phyloP scores from a whole-genome alignment of 129 eudicot species.

The Flaveria bidentis region DNA sequence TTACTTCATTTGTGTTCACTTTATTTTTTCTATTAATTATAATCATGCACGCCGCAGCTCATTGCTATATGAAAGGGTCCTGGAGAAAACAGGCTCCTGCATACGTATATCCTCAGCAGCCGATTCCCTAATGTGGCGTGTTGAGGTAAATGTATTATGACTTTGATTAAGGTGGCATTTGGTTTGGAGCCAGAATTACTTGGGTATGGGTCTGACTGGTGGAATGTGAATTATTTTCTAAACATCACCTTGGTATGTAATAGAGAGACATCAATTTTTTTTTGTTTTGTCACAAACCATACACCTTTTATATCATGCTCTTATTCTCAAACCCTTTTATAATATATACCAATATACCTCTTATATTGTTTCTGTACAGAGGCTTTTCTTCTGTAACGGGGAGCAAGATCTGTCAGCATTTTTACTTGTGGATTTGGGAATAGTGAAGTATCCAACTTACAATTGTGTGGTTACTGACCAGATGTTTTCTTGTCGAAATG shows the following conservation, averaged over 20 bases:
- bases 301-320: neutral
- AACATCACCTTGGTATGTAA: neutral
- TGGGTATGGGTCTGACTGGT: neutral
- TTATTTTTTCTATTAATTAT: conserved; percentile 25
- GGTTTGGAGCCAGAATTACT: neutral
- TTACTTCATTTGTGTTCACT: neutral
- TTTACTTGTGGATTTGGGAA: conserved; percentile 84
- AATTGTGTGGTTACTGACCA: conserved; percentile 63
- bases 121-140: conserved; percentile 82
- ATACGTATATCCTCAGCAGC: conserved; percentile 59
- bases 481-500: conserved; percentile 62
- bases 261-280: neutral
- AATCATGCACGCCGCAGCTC: conserved; percentile 44
- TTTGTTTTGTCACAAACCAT: neutral
- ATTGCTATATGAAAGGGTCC: conserved; percentile 42
- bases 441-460: conserved; percentile 81
- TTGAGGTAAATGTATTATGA: conserved; percentile 55
- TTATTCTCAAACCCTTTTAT: neutral
- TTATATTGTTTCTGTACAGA: conserved; percentile 48
- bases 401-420: conserved; percentile 92
- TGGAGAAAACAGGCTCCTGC: conserved; percentile 62
- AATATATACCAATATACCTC: conserved; percentile 13
- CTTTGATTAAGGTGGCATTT: conserved; percentile 3
- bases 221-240: neutral
- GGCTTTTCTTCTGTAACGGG: conserved; percentile 91